Base-by-base conservation (phyloP, 176 grass and related monocot genomes). In the Juncus effusus region DNA sequence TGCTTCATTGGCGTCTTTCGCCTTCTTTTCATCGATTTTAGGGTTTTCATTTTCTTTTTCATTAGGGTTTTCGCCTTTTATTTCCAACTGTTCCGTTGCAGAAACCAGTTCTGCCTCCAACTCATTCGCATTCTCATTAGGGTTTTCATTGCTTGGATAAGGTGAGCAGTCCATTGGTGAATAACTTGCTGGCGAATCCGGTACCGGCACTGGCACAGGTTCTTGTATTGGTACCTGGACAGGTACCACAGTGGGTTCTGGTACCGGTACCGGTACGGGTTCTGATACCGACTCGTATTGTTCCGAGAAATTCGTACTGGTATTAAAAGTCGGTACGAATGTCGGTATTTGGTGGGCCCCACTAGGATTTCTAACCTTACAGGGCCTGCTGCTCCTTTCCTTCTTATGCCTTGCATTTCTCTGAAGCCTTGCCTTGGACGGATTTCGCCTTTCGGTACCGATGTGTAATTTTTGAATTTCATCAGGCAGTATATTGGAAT, bases 81-180 rank as follows among this genome's bases (percentile, higher is more conserved):
- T 73, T 73, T 80, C 56, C 59, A 85, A 78, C 60, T 76, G 40
- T 69, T 88, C 69, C 7, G 90, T 77, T 83, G 85, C 63, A 65
- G 68, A 83, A 58, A 76, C 55, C 67, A 86, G 56, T 70, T 86
- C 64, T 69, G 78, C 69, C 70, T 82, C 82, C 63, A 75, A 63
- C 78, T 62, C 60, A 51, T 12, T 59, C 50, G 75, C 69, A 42
- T 68, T 80, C 37, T 61, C 61, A n/a, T 73, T 76, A 56, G 61
- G 71, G 49, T 77, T 45, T 54, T 60, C 63, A 74, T 47, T 59
- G 59, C 57, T 61, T 2, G 41, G 44, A 75, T 95, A 90, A 58
- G 90, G 90, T 56, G 90, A 95, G 74, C 74, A 95, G 65, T 95
- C 90, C 90, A 90, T 95, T 58, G 90, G 90, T 58, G 90, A 95